Evolutionary conservation across 192 early-diverging fungal species (phyloP), one percentile per base, ranked within the genome.

Genomic region (Gryganskiella cystojenkinii): DNA sequence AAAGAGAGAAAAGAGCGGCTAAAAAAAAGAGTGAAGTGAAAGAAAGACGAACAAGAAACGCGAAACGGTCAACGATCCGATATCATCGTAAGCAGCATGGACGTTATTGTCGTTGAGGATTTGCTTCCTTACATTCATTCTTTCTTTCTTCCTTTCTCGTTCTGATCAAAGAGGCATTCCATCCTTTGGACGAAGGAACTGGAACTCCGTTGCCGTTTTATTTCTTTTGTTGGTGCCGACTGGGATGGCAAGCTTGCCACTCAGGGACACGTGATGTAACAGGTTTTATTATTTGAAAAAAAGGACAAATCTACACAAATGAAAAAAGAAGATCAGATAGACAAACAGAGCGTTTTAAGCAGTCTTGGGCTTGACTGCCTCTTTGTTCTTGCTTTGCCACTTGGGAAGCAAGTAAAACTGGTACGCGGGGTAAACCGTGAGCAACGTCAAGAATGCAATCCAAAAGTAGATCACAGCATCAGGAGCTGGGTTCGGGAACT

Each of bases 401-500:
- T 67, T 63, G 10, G 74, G 74, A 11, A 78, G 40, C 10, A 78
- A 50, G 19, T 64, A 78, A 49, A 95, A 97, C 64, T 90, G 89
- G 88, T 89, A 94, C 19, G 95, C 56, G 3, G 92, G 90, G 79
- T 94, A 98, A 25, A 74, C 80, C 14, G 83, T 83, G 17, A 98
- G 69, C 3, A 84, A 34, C 3, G 80, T 70, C 8, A 85, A 64
- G 24, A 96, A 89, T 0, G 85, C 47, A 27, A 64, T 68, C 97
- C 97, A 98, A 60, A 92, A 94, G 49, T 87, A 75, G 14, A 90
- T 79, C 5, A 96, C 91, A 13, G 72, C 8, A 9, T 68, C 71
- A 13, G 97, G 97, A 15, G 90, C 89, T 6, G 95, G 92, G 52
- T 89, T 85, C 0, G 88, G 78, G 79, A 98, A 98, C 81, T 97